phyloP scores from a whole-genome alignment of 345 rosid genomes.

The Noccaea caerulescens region DNA sequence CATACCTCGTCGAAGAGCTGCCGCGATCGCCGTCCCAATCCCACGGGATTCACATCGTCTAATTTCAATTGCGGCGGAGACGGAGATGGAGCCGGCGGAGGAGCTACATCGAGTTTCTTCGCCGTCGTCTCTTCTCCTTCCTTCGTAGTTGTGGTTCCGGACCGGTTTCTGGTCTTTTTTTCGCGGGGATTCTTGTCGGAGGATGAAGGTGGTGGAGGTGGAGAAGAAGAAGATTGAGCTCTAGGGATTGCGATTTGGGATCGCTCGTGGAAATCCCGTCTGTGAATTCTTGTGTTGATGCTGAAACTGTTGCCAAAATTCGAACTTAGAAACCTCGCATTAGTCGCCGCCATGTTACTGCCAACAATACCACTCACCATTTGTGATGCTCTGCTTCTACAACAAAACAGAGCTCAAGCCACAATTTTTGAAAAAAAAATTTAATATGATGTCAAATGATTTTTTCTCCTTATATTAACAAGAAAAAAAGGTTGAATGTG shows the following conservation, averaged over 20 bases:
- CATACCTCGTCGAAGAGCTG: slow-evolving; percentile 94
- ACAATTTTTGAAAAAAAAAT: background rate
- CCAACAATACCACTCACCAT: slow-evolving; percentile 42
- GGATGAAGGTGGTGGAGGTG: slow-evolving; percentile 36
- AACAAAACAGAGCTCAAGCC: slow-evolving; percentile 33
- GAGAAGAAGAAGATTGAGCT: slow-evolving; percentile 47
- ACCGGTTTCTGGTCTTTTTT: slow-evolving; percentile 29
- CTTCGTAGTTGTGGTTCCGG: slow-evolving; percentile 34
- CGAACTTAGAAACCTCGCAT: slow-evolving; percentile 43
- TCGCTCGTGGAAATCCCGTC: slow-evolving; percentile 37
- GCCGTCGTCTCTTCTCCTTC: slow-evolving; percentile 33
- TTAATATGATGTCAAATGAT: background rate
- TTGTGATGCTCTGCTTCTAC: slow-evolving; percentile 25
- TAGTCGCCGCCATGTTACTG: slow-evolving; percentile 45
- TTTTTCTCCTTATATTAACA: background rate
- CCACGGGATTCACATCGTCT: slow-evolving; percentile 90
- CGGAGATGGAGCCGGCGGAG: slow-evolving; percentile 23
- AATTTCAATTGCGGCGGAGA: slow-evolving; percentile 56
- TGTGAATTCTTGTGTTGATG: slow-evolving; percentile 41
- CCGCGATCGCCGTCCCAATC: slow-evolving; percentile 79
- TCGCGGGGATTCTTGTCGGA: slow-evolving; percentile 39
- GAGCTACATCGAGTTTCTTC: slow-evolving; percentile 31
- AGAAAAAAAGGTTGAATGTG: too few species aligned
- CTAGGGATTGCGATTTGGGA: slow-evolving; percentile 44
- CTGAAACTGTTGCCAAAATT: slow-evolving; percentile 41